Base-by-base conservation (phyloP, 1,139 yeast species). In the Hyphopichia fennica region DNA sequence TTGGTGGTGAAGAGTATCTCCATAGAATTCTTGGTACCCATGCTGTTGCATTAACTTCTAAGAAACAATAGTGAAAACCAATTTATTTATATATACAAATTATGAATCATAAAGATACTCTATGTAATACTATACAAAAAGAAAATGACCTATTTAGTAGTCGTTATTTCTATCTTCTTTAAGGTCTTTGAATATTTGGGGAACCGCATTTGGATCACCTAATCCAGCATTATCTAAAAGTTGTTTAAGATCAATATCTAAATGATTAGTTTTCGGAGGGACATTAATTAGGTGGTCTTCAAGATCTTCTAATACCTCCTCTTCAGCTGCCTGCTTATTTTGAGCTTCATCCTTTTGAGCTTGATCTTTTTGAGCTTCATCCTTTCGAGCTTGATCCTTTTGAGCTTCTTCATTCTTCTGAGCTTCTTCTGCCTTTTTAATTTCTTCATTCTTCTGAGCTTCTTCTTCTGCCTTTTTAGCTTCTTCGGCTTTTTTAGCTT, bases 1-100 rank as follows among this genome's bases (percentile, higher is more conserved):
- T 43, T 3, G 54, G 53, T 16, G 50, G 35, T 3, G 45, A 42
- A 13, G 35, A 16, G 9, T 43, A 45, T 25, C 53, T 65, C 31
- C 53, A 55, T 11, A 60, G 61, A 38, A 50, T 63, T 10, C 53
- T 65, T 57, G 68, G 62, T 0, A 51, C 61, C 13, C 69, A 65
- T 46, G 42, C 68, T 2, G 49, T 62, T 22, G 57, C 54, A 8
- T 41, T 53, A 6, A 40, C 42, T 18, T 58, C 49, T 5, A 47
- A 41, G 7, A 48, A 51, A 38, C 51, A 42, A 37, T 33, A 18
- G n/a, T n/a, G 9, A n/a, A 25, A 25, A 9, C 13, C 13, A 25
- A 25, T 25, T 25, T 25, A 11, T 25, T 25, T 7, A 25, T 25
- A 25, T 19, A 16, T 25, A 25, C 28, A 25, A 25, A 25, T 7